phyloP scores from a whole-genome alignment of 495 filamentous ascomycete genomes.

The Aspergillus haitiensis region DNA sequence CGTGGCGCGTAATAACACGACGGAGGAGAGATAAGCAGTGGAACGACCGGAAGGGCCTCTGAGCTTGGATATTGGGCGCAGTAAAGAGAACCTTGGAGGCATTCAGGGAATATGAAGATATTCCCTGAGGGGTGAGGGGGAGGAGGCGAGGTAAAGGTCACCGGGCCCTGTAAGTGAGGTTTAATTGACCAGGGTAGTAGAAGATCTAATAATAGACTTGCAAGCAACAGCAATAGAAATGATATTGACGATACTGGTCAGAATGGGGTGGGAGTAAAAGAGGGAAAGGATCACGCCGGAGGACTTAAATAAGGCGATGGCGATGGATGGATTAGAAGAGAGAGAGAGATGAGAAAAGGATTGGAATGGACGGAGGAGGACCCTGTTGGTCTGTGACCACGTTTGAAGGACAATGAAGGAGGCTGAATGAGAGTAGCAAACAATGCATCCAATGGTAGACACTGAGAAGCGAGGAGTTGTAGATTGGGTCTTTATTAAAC shows the following conservation, averaged over 20 bases:
- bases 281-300: too few relatives aligned
- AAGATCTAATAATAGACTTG: not conserved
- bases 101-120: constrained; percentile 30
- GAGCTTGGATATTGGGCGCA: constrained; percentile 36
- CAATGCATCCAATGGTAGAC: not conserved
- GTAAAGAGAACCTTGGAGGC: constrained; percentile 47
- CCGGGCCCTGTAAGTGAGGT: constrained; percentile 2
- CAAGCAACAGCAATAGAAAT: too few relatives aligned
- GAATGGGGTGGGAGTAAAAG: too few relatives aligned
- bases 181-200: constrained; percentile 9
- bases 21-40: constrained; percentile 24
- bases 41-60: constrained; percentile 28
- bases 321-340: constrained; percentile 2
- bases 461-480: constrained; percentile 27
- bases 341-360: constrained; percentile 10
- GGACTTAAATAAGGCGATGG: not conserved
- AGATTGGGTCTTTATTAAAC: too few relatives aligned
- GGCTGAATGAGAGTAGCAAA: not conserved
- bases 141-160: not conserved
- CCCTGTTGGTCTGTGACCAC: not conserved
- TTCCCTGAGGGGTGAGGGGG: not conserved
- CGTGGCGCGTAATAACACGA: constrained; percentile 19
- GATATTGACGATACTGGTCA: too few relatives aligned
- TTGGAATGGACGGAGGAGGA: not conserved
- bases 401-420: not conserved